These are phyloP conservation scores for Cyclanthera cordifolia DNA, from an alignment of 306 rosid genomes.

Conservation along the genomic window DNA sequence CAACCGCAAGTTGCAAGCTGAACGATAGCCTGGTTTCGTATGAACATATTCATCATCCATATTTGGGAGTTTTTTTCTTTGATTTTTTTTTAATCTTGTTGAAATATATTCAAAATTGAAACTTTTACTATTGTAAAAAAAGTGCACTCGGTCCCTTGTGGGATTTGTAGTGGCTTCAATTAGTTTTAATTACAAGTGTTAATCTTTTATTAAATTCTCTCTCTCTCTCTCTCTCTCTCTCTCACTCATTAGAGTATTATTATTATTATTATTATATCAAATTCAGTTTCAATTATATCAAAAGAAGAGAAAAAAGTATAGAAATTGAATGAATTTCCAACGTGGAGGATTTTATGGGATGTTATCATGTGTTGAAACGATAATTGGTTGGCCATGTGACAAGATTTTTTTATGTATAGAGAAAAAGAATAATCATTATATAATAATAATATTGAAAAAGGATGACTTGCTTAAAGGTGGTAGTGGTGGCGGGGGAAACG, in stretches of 20 bases:
- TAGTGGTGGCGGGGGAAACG: background rate
- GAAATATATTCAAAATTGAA: background rate
- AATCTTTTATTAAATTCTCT: background rate
- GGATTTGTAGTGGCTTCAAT: slow-evolving; percentile 17
- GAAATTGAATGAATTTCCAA: background rate
- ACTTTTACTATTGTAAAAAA: slow-evolving; percentile 4
- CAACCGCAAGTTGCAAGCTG: background rate
- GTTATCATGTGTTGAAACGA: background rate
- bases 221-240: background rate
- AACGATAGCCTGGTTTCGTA: slow-evolving; percentile 18
- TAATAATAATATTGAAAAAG: background rate
- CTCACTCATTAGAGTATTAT: background rate
- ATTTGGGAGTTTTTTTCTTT: background rate
- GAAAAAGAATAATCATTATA: too few species aligned
- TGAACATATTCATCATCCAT: slow-evolving; percentile 4
- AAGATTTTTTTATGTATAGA: background rate
- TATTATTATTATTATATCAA: too few species aligned
- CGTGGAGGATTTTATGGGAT: too few species aligned
- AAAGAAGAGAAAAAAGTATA: background rate
- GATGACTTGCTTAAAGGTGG: background rate
- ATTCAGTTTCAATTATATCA: background rate
- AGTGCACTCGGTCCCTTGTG: slow-evolving; percentile 19
- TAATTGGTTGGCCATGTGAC: slow-evolving; percentile 9
- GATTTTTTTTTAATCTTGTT: background rate
- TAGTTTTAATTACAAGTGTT: background rate